Conservation (phyloP, 2,329 filamentous ascomycete genomes). For the Nothomitra cinnamomea region DNA sequence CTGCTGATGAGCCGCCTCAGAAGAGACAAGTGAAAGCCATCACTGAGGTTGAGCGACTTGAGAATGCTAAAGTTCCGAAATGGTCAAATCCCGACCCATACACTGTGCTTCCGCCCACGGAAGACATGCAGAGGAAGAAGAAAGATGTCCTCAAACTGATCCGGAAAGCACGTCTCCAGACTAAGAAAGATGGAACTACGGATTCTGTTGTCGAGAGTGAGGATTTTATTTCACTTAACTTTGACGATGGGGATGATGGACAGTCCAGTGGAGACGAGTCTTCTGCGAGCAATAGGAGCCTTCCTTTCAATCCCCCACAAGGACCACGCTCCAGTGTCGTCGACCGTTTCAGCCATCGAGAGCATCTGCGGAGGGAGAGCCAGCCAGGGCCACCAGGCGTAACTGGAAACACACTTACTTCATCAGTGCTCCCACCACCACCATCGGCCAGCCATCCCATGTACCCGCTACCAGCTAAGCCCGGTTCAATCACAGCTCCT, state of each 20-base stretch:
- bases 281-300: background rate
- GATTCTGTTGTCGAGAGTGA: slow-evolving; percentile 34
- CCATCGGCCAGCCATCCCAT: background rate
- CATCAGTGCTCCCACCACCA: background rate
- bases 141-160: slow-evolving; percentile 83
- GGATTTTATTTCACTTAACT: slow-evolving; percentile 81
- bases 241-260: slow-evolving; percentile 36
- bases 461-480: background rate
- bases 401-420: slow-evolving; percentile 4
- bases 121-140: slow-evolving; percentile 56
- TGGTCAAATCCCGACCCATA: slow-evolving; percentile 98
- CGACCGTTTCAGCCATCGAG: slow-evolving; percentile 18
- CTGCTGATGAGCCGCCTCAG: background rate
- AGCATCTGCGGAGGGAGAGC: slow-evolving; percentile 14
- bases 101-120: slow-evolving; percentile 65
- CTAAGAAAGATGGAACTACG: slow-evolving; percentile 29
- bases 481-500: background rate
- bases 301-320: background rate
- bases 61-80: slow-evolving; percentile 36
- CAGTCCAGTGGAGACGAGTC: slow-evolving; percentile 9
- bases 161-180: slow-evolving; percentile 64
- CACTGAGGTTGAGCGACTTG: slow-evolving; percentile 8
- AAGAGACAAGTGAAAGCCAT: slow-evolving; percentile 2
- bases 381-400: slow-evolving; percentile 7
- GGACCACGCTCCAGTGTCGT: slow-evolving; percentile 1